Base-by-base conservation (phyloP, 331 rosid genomes). In the Acacia pycnantha region DNA sequence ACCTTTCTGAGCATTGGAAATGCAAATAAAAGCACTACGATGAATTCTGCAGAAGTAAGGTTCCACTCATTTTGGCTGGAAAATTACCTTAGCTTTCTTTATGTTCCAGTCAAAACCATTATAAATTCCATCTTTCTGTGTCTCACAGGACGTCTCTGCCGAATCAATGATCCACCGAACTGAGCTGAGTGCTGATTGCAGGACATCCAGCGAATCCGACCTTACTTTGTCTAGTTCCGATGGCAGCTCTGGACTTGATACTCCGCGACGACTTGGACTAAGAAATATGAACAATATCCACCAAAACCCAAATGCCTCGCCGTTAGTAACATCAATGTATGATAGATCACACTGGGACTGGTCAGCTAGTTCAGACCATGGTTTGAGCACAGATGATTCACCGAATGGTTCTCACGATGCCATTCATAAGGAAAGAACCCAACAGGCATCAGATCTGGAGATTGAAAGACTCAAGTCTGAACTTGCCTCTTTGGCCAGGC, bases 131-230 rank as follows among this genome's bases (percentile, higher is more conserved):
- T 48, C 24, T 74, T 77, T 62, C 29, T 51, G 18, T 69, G 16
- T 50, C 76, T 72, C 65, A 50, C 82, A 91, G 96, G 92, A 82
- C 79, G 91, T 79, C 6, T 77, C 88, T 46, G 65, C 78, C 50
- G 86, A 89, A 81, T 83, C 66, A 78, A 83, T 81, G 24, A 78
- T 81, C 59, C 85, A 85, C n/a, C 87, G 78, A 79, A 77, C 84
- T 33, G 95, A 88, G 67, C 26, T 73, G 78, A 87, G 78, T 86
- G 82, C 86, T 73, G 85, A 82, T 40, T 84, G 64, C 33, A 88
- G 92, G 85, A 92, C 92, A 77, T 93, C 98, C 1, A 91, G 95
- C 66, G 99, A 88, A 82, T 96, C 99, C 11, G 99, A 96, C 85
- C 85, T 90, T 66, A 96, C 99, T 21, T 82, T 94, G 84, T 94